These are phyloP conservation scores for Mrakia gelida DNA, from an alignment of 768 basidiomycete species.

Conservation along the genomic window DNA sequence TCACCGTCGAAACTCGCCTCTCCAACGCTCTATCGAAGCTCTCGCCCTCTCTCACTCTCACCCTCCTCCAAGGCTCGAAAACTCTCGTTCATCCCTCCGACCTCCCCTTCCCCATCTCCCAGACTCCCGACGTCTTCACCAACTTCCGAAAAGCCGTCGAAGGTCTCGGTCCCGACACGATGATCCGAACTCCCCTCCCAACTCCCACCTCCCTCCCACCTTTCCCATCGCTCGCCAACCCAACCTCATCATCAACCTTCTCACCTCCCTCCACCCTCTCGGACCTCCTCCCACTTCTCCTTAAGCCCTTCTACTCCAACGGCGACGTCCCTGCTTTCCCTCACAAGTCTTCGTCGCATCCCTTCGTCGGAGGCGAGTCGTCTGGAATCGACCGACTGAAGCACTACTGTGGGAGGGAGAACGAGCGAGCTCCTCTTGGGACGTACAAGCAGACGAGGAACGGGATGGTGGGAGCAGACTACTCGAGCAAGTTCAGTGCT, in stretches of 20 bases:
- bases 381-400: conserved; percentile 42
- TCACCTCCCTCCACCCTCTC: not conserved
- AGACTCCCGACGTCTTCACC: conserved; percentile 46
- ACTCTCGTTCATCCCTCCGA: conserved; percentile 42
- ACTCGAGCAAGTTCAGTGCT: conserved; percentile 48
- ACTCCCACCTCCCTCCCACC: conserved; percentile 32
- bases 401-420: conserved; percentile 40
- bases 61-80: conserved; percentile 38
- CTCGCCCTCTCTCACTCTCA: conserved; percentile 23
- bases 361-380: conserved; percentile 44
- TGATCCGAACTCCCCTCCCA: conserved; percentile 43
- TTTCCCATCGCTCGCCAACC: not conserved
- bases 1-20: conserved; percentile 34
- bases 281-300: conserved; percentile 14
- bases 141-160: conserved; percentile 49
- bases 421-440: conserved; percentile 36
- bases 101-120: conserved; percentile 42
- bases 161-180: conserved; percentile 40
- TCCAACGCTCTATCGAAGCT: conserved; percentile 11
- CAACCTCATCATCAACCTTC: not conserved
- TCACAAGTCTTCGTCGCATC: conserved; percentile 39
- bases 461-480: conserved; percentile 47
- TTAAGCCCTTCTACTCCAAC: conserved; percentile 13
- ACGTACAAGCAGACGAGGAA: conserved; percentile 48
- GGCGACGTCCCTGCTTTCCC: not conserved